Base-by-base conservation (phyloP, 805 yeast species). In the Teunomyces lycoperdinae region DNA sequence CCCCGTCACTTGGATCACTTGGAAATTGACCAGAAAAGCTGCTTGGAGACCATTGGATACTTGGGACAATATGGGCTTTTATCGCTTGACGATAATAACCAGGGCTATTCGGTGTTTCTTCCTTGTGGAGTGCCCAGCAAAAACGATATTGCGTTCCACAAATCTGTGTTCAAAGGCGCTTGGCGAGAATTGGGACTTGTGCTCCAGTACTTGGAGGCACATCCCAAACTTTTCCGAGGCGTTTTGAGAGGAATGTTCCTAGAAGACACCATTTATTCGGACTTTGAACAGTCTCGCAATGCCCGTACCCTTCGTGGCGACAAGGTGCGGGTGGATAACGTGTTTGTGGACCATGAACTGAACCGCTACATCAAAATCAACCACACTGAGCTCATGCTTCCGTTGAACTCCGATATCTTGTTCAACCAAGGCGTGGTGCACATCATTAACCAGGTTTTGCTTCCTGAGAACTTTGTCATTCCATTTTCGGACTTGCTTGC, bases 401-500 rank as follows among this genome's bases (percentile, higher is more conserved):
- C 76, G 0, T 55, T 74, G 45, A 75, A 79, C 49, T 66, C 80
- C 1, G 97, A 91, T 60, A 77, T 88, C 5, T 60, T 91, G 10
- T 91, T 87, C 61, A 82, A 80, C 52, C 85, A 87, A 61, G 98
- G 98, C 1, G 96, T 91, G 0, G 80, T 87, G 1, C 96, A 89
- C 61, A 82, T 91, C 1, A 69, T 87, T 9, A 68, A 76, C 32
- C 63, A 74, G 4, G 70, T 87, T 1, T 53, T 79, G 3, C 66
- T 87, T 11, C 96, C 97, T 0, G 62, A 67, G 0, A 63, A 68
- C 20, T 62, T 91, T 28, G 62, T 72, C 5, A 77, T 91, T 2
- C 58, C 83, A 0, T 63, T 85, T 9, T 42, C 50, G 3, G 85
- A 89, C 46, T 71, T 91, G 45, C 67, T 89, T 7, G 53, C 55